Evolutionary conservation across 2,329 filamentous ascomycete genomes (phyloP).

Genomic region (Fusarium metavorans): DNA sequence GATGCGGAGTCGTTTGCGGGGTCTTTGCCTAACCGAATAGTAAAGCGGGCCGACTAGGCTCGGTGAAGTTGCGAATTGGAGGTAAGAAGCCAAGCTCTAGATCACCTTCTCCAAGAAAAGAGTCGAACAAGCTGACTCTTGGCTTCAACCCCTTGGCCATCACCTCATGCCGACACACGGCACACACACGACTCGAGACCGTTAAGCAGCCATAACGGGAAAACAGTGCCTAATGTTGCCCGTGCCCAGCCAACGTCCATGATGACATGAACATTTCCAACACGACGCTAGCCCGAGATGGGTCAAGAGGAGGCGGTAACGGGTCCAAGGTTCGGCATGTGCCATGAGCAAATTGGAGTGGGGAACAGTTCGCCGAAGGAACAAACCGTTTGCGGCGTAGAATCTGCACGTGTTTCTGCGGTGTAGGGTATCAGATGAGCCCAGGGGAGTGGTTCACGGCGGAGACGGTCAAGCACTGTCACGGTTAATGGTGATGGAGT

Average conservation of each 20-base stretch:
- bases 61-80: neutral
- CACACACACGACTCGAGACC: neutral
- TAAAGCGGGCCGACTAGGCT: neutral
- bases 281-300: neutral
- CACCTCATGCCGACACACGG: neutral
- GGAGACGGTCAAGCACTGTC: neutral
- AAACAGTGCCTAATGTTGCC: neutral
- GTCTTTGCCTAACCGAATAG: neutral
- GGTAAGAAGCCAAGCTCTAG: neutral
- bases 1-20: constrained; percentile 1
- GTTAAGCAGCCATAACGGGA: neutral
- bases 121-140: neutral
- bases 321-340: neutral
- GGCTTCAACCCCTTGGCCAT: neutral
- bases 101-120: neutral
- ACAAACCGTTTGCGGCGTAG: neutral
- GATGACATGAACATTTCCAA: neutral
- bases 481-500: neutral
- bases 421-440: neutral
- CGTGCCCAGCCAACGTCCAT: neutral
- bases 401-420: neutral
- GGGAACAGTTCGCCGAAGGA: neutral
- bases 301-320: neutral
- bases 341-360: neutral
- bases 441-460: neutral